Evolutionary conservation across 192 early-diverging fungal genomes (phyloP).

Genomic region (Coemansia sp.): DNA sequence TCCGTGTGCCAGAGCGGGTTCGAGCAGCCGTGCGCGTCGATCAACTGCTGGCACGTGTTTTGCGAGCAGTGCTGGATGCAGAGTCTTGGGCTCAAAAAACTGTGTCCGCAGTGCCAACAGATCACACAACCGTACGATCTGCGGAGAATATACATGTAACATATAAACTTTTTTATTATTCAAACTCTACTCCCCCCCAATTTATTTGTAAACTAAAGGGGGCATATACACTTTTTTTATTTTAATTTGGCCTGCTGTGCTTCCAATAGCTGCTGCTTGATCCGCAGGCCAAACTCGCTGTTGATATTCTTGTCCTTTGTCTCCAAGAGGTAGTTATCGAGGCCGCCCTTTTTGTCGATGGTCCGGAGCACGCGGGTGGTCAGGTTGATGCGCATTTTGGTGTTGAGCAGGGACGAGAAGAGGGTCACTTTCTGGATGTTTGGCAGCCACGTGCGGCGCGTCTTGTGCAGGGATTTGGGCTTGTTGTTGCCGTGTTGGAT

Average conservation of each 20-base stretch:
- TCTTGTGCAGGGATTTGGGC: constrained; percentile 66
- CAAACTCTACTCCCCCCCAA: no score
- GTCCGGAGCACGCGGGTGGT: constrained; percentile 70
- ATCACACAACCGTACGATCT: constrained; percentile 83
- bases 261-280: constrained; percentile 52
- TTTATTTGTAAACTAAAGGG: no score
- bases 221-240: not conserved
- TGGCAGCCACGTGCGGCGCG: constrained; percentile 73
- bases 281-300: constrained; percentile 55
- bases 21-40: constrained; percentile 67
- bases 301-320: constrained; percentile 67
- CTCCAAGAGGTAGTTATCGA: constrained; percentile 71
- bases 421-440: constrained; percentile 69
- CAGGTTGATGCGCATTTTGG: constrained; percentile 58
- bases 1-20: constrained; percentile 78
- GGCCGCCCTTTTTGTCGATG: constrained; percentile 81
- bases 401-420: constrained; percentile 62
- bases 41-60: constrained; percentile 91
- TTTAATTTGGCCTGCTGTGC: not conserved
- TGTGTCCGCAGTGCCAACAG: constrained; percentile 88
- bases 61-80: constrained; percentile 88
- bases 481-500: constrained; percentile 51
- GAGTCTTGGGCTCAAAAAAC: constrained; percentile 78
- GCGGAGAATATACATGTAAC: constrained; percentile 75
- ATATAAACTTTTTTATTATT: not conserved